These are phyloP conservation scores for Paspalum vaginatum DNA, from an alignment of 176 grass and related monocot genomes.

Conservation along the genomic window DNA sequence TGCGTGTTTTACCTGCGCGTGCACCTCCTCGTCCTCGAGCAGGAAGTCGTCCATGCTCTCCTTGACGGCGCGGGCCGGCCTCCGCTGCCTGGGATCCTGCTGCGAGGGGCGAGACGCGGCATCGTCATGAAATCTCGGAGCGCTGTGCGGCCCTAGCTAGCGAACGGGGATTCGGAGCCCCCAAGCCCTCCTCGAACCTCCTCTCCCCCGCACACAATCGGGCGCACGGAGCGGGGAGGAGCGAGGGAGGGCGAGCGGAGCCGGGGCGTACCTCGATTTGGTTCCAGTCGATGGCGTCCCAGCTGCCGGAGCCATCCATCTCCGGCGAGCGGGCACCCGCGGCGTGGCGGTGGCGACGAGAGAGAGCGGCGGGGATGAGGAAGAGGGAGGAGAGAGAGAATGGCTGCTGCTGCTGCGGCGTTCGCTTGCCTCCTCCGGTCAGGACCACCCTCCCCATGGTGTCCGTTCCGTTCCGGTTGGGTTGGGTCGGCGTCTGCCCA, in stretches of 20 bases:
- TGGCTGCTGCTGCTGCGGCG: too few relatives aligned
- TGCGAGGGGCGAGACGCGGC: not conserved
- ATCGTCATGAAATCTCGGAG: not conserved
- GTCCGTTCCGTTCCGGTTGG: too few relatives aligned
- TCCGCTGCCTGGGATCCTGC: conserved; percentile 49
- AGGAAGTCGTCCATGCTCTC: conserved; percentile 64
- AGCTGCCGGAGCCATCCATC: conserved; percentile 61
- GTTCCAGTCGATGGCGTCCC: conserved; percentile 67
- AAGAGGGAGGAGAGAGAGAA: not conserved
- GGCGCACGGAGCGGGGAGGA: not conserved
- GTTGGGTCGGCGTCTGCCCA: too few relatives aligned
- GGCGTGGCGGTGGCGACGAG: not conserved
- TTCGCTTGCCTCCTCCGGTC: too few relatives aligned
- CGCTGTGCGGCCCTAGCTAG: too few relatives aligned
- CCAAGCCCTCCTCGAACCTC: too few relatives aligned
- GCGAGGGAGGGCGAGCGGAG: not conserved
- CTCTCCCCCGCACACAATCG: too few relatives aligned
- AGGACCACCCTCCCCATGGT: too few relatives aligned
- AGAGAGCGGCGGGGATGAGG: not conserved
- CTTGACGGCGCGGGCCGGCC: conserved; percentile 36
- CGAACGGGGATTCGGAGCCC: too few relatives aligned
- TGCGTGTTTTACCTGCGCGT: conserved; percentile 45
- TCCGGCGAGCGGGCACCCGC: conserved; percentile 33
- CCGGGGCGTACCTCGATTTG: conserved; percentile 47
- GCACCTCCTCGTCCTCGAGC: conserved; percentile 56